phyloP scores from a whole-genome alignment of 495 filamentous ascomycete genomes.

The Beverwykella pulmonaria region DNA sequence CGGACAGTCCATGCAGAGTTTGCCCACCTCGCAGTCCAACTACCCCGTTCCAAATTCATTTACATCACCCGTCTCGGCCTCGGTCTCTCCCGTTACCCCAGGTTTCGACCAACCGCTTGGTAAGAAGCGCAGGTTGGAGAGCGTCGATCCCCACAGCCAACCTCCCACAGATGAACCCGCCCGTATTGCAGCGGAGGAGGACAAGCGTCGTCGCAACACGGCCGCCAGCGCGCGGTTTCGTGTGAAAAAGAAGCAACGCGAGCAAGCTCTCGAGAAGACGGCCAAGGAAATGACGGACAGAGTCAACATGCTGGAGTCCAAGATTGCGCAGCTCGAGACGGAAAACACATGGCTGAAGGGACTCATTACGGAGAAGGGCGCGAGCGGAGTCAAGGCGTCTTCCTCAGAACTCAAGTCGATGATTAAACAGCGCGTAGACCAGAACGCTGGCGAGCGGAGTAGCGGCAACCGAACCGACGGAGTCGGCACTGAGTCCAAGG shows the following conservation, averaged over 20 bases:
- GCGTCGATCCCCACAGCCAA: conserved; percentile 39
- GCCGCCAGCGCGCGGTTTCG: conserved; percentile 94
- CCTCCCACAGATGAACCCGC: conserved; percentile 68
- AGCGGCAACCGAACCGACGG: conserved; percentile 34
- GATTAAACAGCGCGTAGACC: conserved; percentile 27
- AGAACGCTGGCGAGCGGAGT: conserved; percentile 29
- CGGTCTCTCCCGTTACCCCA: conserved; percentile 43
- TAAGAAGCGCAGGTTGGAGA: conserved; percentile 58
- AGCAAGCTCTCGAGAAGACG: conserved; percentile 85
- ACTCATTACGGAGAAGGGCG: conserved; percentile 80
- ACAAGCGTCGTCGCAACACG: conserved; percentile 95
- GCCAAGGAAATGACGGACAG: conserved; percentile 91
- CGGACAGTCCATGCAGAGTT: conserved; percentile 47
- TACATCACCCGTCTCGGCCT: conserved; percentile 50
- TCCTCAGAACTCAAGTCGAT: conserved; percentile 25
- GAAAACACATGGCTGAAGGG: conserved; percentile 98
- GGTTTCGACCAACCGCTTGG: conserved; percentile 41
- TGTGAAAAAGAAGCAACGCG: conserved; percentile 98
- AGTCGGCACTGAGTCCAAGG: conserved; percentile 28
- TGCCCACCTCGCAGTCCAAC: conserved; percentile 50
- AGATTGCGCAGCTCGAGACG: conserved; percentile 84
- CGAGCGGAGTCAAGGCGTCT: conserved; percentile 58
- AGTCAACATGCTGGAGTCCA: conserved; percentile 73
- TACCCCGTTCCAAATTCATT: conserved; percentile 45
- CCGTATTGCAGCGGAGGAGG: conserved; percentile 85